Conservation (phyloP, 176 grass and related monocot genomes). For the Oryza coarctata region DNA sequence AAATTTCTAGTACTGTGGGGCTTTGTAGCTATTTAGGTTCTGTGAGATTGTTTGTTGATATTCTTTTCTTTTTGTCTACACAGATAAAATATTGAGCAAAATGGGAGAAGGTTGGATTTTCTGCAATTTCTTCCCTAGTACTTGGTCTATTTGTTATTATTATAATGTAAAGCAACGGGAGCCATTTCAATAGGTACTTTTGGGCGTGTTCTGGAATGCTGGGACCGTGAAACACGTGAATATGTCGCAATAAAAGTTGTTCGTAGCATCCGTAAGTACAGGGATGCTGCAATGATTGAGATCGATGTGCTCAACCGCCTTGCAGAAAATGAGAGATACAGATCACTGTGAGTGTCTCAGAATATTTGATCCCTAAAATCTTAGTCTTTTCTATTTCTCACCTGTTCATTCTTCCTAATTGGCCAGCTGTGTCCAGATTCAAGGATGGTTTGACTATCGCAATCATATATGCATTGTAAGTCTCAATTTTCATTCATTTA, state of each 20-base stretch:
- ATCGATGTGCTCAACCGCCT: constrained; percentile 83
- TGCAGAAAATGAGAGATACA: constrained; percentile 65
- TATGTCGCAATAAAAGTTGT: constrained; percentile 93
- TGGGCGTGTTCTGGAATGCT: constrained; percentile 98
- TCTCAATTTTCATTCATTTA: constrained; percentile 31
- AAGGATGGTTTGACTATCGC: constrained; percentile 95
- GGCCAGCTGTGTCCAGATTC: constrained; percentile 85
- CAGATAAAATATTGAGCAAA: constrained; percentile 98
- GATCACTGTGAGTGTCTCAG: constrained; percentile 55
- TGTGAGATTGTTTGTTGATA: constrained; percentile 32
- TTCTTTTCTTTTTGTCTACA: constrained; percentile 27
- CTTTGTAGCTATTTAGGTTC: constrained; percentile 6
- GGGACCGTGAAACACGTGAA: constrained; percentile 85
- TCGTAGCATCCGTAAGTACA: constrained; percentile 80
- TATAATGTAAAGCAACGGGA: constrained; percentile 40
- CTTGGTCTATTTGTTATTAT: constrained; percentile 16
- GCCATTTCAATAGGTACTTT: constrained; percentile 74
- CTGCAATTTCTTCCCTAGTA: constrained; percentile 38
- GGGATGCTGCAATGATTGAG: constrained; percentile 87
- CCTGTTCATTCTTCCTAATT: constrained; percentile 14
- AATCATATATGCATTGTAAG: constrained; percentile 99
- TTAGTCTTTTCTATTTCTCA: constrained; percentile 18
- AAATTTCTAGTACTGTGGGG: not conserved
- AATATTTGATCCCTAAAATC: constrained; percentile 6
- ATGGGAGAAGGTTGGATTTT: constrained; percentile 91